Evolutionary conservation across 163 green algal species (phyloP).

Genomic region (Scenedesmus sp.): DNA sequence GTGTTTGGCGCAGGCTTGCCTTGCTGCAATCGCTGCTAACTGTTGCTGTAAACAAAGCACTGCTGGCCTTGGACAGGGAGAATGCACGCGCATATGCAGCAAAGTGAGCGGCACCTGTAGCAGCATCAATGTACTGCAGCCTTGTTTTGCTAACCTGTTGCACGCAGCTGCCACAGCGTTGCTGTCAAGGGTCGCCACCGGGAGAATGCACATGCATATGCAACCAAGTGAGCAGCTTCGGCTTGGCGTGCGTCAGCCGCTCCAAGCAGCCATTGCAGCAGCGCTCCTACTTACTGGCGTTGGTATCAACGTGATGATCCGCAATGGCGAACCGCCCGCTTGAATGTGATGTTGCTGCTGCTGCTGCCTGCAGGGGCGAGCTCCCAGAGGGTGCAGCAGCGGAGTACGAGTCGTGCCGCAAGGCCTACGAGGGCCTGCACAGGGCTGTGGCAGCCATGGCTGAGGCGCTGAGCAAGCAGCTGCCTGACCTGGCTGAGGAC

Average conservation of each 20-base stretch:
- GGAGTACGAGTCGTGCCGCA: constrained; percentile 78
- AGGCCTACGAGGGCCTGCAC: constrained; percentile 53
- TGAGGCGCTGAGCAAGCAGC: constrained; percentile 65
- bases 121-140: no score
- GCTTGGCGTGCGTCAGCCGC: no score
- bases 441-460: constrained; percentile 56
- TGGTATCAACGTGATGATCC: no score
- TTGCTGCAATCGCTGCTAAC: no score
- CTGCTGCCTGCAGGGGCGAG: constrained; percentile 68
- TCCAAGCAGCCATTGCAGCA: no score
- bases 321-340: no score
- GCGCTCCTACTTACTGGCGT: no score
- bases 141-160: no score
- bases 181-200: no score
- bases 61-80: constrained; percentile 64
- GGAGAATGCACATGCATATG: no score
- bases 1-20: no score
- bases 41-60: not conserved
- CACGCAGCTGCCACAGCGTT: no score
- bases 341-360: not conserved
- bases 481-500: constrained; percentile 74
- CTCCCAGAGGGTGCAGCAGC: constrained; percentile 76
- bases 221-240: not conserved
- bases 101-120: not conserved
- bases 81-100: constrained; percentile 58